A percentile compares a stretch with the other conserved stretches of the same genome.
Conservation (phyloP, 495 filamentous ascomycete species). For the Xanthoparmelia taractica region DNA sequence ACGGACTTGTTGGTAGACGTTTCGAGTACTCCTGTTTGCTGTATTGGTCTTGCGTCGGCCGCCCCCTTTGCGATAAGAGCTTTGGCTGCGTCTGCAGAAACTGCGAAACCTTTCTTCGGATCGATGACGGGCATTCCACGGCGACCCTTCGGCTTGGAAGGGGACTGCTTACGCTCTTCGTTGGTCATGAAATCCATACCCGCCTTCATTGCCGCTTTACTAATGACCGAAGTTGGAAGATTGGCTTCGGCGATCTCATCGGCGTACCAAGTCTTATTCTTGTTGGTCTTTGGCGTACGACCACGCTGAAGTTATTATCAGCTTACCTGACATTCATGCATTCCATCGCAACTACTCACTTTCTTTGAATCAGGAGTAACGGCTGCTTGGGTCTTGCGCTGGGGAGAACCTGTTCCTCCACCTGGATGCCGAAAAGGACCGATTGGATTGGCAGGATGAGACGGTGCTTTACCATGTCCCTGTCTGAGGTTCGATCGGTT, state of each 20-base stretch:
- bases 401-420: not conserved
- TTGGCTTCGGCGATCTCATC: constrained; percentile 10
- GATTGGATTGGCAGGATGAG: not conserved
- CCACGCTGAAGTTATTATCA: not conserved
- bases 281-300: not conserved
- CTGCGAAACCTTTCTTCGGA: constrained; percentile 4
- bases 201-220: constrained; percentile 4
- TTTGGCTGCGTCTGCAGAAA: not conserved
- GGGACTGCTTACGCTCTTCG: not conserved
- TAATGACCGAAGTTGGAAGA: constrained; percentile 7
- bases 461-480: not conserved
- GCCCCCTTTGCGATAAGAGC: not conserved
- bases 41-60: not conserved
- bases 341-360: not conserved
- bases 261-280: constrained; percentile 8
- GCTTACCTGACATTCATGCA: not conserved
- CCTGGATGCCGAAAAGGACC: not conserved
- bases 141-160: not conserved
- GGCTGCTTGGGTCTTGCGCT: not conserved
- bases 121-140: constrained; percentile 3
- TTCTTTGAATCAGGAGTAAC: not conserved
- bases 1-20: not conserved
- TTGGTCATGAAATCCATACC: not conserved
- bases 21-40: not conserved
- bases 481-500: not conserved